Evolutionary conservation across 2,329 filamentous ascomycete species (phyloP), one percentile per base, ranked within the genome.

Genomic region (Tolypocladium ovalisporum): DNA sequence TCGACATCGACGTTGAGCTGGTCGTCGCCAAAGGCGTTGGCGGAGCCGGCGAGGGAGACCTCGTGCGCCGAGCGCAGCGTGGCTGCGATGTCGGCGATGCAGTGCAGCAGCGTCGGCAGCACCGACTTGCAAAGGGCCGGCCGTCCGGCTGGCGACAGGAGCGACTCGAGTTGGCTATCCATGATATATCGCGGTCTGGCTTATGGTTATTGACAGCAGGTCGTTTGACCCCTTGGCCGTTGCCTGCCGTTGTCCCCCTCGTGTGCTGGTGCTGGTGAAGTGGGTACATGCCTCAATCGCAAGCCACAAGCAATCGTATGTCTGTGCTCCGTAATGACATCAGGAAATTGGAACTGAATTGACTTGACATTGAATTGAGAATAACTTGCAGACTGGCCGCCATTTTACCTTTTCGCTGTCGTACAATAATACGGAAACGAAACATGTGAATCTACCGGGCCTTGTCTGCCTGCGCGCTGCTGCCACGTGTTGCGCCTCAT

Each of bases 21-120:
- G 61, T 80, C 77, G 61, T 84, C 81, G 22, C 81, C 85, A 65
- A 84, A 84, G 2, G 72, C 70, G 63, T 84, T 84, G 40, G 78
- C 73, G 0, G 76, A 77, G 24, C 78, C 79, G 2, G 74, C 75
- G 2, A 73, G 72, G 0, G 75, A 67, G 54, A 83, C 75, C 54
- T 73, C 67, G 57, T 79, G 75, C 0, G 77, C 70, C 1, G 57
- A 61, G n/a, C 74, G 72, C 12, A 84, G 72, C 2, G 73, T 67
- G 7, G 64, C 63, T 42, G 77, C 73, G 54, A 83, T 77, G 10
- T 70, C 68, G 17, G 73, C 67, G 54, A 83, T 69, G 61, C 73
- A 69, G 34, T 68, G 63, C 42, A 84, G 68, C 0, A 84, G 71
- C 0, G 71, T 66, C 0, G 81, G 81, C 3, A 84, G 66, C 5